Base-by-base conservation (phyloP, 23 red algal species). In the Gracilaria domingensis region DNA sequence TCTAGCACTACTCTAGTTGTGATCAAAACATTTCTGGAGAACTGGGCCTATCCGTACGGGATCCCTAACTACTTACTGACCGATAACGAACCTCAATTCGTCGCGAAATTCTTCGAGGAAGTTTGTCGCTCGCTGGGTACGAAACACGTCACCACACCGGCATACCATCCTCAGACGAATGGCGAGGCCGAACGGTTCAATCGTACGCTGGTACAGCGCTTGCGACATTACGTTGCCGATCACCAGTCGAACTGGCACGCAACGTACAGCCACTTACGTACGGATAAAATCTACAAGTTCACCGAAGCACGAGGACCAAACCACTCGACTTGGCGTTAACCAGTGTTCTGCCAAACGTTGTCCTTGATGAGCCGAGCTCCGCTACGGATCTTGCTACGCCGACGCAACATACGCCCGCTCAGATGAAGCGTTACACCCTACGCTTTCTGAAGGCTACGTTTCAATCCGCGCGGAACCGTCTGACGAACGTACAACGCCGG, bases 231-330 rank as follows among this genome's bases (percentile, higher is more conserved):
- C 4, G 42, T 45, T 45, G 4, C 11, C 4, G 42, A 45, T 45
- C 42, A 45, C 11, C 42, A 7, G 42, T 45, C 4, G 11, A 45
- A 45, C 42, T 45, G 42, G 42, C 42, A 45, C 11, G 42, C 42
- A 45, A 45, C 5, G 11, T 45, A 45, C 42, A 45, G 42, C 42
- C 42, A 11, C 42, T 45, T 45, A 45, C 42, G 42, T 45, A 45
- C 42, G 71, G 71, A 81, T 81, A 81, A 4, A 81, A 81, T 49
- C 53, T 59, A 12, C 77, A 81, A 35, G 77, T 56, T 45, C 77
- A 81, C 53, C 48, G 48, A 23, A 59, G 45, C 40, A 87, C 12
- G 21, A 7, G 65, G 16, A 71, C 34, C 39, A 72, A 0, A 17
- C 61, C 65, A 9, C 40, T 73, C 37, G 83, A 87, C 23, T 74